Base-by-base conservation (phyloP, 176 grass and related monocot genomes). In the Aegilops speltoides region DNA sequence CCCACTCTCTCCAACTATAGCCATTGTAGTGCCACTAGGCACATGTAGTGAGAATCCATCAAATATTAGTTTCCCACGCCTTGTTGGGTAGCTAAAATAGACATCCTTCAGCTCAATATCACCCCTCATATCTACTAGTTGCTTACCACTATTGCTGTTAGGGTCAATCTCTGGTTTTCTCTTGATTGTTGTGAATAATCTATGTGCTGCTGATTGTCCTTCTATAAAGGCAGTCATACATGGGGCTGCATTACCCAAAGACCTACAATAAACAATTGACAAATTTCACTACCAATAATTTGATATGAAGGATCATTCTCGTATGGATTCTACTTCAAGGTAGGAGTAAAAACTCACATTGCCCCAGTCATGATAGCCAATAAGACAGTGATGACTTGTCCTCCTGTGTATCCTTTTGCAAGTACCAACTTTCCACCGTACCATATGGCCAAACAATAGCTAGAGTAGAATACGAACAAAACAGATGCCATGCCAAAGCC, bases 1-100 rank as follows among this genome's bases (percentile, higher is more conserved):
- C 68, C 95, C 95, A 82, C 92, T 97, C 74, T 95, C 95, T 85
- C 92, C 95, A 36, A 97, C 95, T 61, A 97, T 93, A 83, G 94
- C 91, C 88, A 94, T 89, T 81, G 90, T 95, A 14, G 72, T 95
- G 61, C 95, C 91, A 16, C 79, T 93, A 7, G 89, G 20, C 25
- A 97, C 87, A 48, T 77, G 85, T 24, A 97, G 68, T 33, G 91
- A 97, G 79, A 95, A 95, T 88, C 89, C 95, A 84, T 88, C 82
- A 73, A 97, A 91, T 95, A 97, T 92, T 11, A 84, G 83, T 23
- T 95, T 73, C 16, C 93, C 87, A 26, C 91, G 90, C 71, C 95
- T 94, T 34, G 95, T 81, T 65, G 95, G 95, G 86, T 93, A 94
- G 59, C 92, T 93, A 74, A 97, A 97, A 73, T 87, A 91, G 13